phyloP scores from a whole-genome alignment of 257 asterid genomes.

The Lantana camara region DNA sequence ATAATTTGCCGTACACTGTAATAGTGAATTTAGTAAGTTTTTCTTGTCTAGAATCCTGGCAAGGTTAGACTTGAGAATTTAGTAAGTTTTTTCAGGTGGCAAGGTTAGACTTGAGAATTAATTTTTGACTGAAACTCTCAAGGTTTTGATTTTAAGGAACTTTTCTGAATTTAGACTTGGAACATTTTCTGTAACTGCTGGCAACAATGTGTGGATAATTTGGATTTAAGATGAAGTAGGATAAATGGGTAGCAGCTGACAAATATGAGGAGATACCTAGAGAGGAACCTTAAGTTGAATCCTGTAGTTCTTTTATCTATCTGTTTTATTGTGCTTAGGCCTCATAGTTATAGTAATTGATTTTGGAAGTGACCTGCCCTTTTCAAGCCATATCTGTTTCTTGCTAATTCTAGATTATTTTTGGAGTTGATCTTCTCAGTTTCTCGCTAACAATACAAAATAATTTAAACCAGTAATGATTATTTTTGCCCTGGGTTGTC shows the following conservation, averaged over 20 bases:
- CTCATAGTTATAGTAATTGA: background rate
- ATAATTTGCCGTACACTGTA: background rate
- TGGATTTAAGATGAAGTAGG: constrained; percentile 1
- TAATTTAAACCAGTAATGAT: background rate
- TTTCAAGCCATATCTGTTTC: background rate
- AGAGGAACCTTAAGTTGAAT: background rate
- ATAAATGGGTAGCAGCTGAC: constrained; percentile 1
- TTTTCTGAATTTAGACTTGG: background rate
- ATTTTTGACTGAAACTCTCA: constrained; percentile 2
- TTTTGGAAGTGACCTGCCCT: background rate
- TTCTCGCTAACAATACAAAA: background rate
- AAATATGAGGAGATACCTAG: background rate
- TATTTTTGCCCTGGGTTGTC: constrained; percentile 9
- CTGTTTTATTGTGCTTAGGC: background rate
- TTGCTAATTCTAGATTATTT: background rate
- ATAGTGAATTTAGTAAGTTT: background rate
- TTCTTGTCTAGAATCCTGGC: constrained; percentile 2
- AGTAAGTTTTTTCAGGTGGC: background rate
- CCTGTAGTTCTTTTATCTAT: background rate
- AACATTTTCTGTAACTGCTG: background rate
- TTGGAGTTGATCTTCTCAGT: constrained; percentile 1
- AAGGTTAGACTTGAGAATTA: constrained; percentile 5
- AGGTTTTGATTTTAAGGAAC: background rate
- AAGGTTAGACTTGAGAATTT: constrained; percentile 19
- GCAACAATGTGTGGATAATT: background rate